A percentile compares a stretch with the other conserved stretches of the same genome.
These are phyloP conservation scores for Metschnikowia anglica DNA, from an alignment of 805 yeast species.

Conservation along the genomic window DNA sequence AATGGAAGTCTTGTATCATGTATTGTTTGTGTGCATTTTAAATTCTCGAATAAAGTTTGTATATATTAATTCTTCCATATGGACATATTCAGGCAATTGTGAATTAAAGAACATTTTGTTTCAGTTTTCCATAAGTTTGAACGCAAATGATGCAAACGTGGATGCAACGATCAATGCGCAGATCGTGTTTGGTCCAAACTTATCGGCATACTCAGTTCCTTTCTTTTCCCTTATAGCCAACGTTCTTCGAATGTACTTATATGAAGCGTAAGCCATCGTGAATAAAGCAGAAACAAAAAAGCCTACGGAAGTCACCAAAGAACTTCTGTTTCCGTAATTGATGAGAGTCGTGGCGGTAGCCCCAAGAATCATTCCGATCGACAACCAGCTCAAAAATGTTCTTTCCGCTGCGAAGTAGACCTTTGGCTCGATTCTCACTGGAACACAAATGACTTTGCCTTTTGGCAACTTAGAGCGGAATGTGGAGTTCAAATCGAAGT, in stretches of 20 bases:
- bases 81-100: background rate
- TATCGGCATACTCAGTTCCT: constrained; percentile 84
- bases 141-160: constrained; percentile 59
- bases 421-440: constrained; percentile 96
- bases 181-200: constrained; percentile 79
- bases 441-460: constrained; percentile 87
- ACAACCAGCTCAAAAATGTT: constrained; percentile 90
- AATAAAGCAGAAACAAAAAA: constrained; percentile 79
- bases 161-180: constrained; percentile 74
- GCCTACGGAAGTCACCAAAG: constrained; percentile 79
- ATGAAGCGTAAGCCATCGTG: constrained; percentile 70
- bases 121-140: constrained; percentile 40
- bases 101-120: background rate
- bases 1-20: background rate
- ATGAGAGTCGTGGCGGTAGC: constrained; percentile 86
- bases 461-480: constrained; percentile 69
- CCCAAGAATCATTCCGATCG: constrained; percentile 82
- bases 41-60: too few species aligned
- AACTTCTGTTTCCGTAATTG: constrained; percentile 72
- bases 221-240: constrained; percentile 77
- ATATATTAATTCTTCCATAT: background rate
- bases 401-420: constrained; percentile 99
- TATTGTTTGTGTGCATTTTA: too few species aligned
- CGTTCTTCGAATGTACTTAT: constrained; percentile 78
- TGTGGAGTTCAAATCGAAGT: constrained; percentile 43